phyloP scores from a whole-genome alignment of 2,329 filamentous ascomycete genomes.

The Botrytis elliptica region DNA sequence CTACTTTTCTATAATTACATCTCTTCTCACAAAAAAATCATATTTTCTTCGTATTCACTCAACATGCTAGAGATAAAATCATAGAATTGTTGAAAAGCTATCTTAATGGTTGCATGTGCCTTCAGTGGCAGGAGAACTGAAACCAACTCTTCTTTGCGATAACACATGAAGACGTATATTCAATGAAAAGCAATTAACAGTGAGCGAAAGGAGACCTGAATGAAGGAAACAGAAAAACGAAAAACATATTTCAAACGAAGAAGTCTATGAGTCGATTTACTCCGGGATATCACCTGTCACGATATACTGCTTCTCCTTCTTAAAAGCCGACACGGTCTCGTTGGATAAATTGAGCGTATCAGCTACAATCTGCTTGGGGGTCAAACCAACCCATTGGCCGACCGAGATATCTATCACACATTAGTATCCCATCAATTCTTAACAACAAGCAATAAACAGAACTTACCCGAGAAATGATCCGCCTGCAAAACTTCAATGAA shows the following conservation, averaged over 20 bases:
- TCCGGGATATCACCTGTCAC: slow-evolving; percentile 37
- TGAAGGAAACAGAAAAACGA: background rate
- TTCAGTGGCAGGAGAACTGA: background rate
- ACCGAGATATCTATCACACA: slow-evolving; percentile 41
- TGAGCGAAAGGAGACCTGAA: too few relatives aligned
- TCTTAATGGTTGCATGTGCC: background rate
- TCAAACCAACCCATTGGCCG: slow-evolving; percentile 50
- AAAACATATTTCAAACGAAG: background rate
- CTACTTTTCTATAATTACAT: background rate
- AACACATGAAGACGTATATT: background rate
- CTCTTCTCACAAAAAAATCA: background rate
- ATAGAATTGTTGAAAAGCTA: background rate
- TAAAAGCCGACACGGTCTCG: slow-evolving; percentile 42
- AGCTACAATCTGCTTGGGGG: slow-evolving; percentile 56
- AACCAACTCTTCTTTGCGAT: background rate
- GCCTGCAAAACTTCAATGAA: slow-evolving; percentile 75
- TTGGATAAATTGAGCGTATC: slow-evolving; percentile 52
- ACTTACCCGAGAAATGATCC: slow-evolving; percentile 55
- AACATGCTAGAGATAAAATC: background rate
- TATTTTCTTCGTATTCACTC: background rate
- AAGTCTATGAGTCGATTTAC: background rate
- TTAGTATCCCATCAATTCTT: slow-evolving; percentile 25
- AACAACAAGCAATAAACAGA: background rate
- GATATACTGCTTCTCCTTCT: slow-evolving; percentile 48
- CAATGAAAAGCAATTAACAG: background rate